These are phyloP conservation scores for Colletotrichum melonis DNA, from an alignment of 2,329 filamentous ascomycete species.

Conservation along the genomic window DNA sequence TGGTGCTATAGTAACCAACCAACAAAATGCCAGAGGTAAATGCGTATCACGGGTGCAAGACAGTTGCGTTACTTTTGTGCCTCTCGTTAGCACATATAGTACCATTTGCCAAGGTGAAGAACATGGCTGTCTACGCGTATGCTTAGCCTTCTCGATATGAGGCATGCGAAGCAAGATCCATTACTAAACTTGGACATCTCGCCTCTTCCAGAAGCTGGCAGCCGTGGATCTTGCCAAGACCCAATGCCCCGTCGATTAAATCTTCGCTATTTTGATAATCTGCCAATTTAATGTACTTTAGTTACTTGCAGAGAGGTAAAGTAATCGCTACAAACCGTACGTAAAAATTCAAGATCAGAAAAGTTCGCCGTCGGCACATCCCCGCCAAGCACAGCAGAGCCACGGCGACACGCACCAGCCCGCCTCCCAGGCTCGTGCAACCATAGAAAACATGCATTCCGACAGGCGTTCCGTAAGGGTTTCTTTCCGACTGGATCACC, in stretches of 20 bases:
- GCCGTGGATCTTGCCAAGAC: background rate
- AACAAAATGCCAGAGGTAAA: background rate
- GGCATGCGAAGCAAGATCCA: background rate
- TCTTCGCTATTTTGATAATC: background rate
- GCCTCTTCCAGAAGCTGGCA: too few relatives aligned
- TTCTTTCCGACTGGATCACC: background rate
- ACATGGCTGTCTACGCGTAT: background rate
- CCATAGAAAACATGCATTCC: background rate
- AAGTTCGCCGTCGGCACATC: constrained; percentile 22
- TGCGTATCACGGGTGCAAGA: background rate
- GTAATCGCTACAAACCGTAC: too few relatives aligned
- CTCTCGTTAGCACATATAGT: background rate
- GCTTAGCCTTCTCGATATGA: background rate
- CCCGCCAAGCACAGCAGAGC: constrained; percentile 33
- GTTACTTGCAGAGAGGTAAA: too few relatives aligned
- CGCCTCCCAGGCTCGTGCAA: background rate
- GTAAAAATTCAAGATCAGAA: too few relatives aligned
- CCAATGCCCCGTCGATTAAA: background rate
- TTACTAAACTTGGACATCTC: too few relatives aligned
- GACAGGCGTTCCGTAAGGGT: background rate
- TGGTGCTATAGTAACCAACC: background rate
- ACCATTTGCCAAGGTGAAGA: background rate
- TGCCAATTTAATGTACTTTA: background rate
- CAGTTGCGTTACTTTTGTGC: background rate
- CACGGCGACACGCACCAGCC: constrained; percentile 23